Evolutionary conservation across 2,329 filamentous ascomycete genomes (phyloP), one percentile per base, ranked within the genome.

Genomic region (Fusarium sp.): DNA sequence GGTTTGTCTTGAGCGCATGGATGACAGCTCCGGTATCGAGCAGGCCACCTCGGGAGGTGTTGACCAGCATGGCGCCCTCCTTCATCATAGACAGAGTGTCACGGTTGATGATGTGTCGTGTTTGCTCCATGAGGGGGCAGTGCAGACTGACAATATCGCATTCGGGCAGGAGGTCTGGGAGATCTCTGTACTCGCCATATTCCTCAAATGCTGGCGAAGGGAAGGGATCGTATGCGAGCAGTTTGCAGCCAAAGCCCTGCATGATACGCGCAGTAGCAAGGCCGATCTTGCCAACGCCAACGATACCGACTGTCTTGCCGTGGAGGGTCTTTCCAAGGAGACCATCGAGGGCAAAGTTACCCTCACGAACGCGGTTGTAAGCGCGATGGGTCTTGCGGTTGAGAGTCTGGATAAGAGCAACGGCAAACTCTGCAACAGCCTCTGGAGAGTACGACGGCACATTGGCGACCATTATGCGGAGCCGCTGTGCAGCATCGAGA

Each of bases 401-500:
- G 38, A 90, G 78, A 1, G 87, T 88, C 76, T 88, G 86, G 49
- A 89, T 78, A 57, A 90, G 78, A 2, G 86, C 85, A n/a, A 90
- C 81, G 36, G 86, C 82, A 68, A 89, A 90, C 77, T 90, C 88
- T 63, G 87, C 87, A 3, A 90, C 88, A 3, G 87, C 85, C 72
- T 90, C 85, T 55, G 88, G 88, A 8, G 86, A 87, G 75, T 90
- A 90, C 4, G 85, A 82, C 1, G 88, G 87, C 31, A 90, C 87
- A 57, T 87, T 86, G 65, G 86, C 85, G 39, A 89, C 86, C 67
- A 84, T 83, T 62, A 90, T 75, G 53, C 82, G 81, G 4, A 85
- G 78, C 17, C 72, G 69, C 65, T 80, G 77, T 50, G 88, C 88
- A 1, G 78, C 76, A 15, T 72, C 71, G 19, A 90, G 81, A 69